Percentiles rank a stretch among this genome's conserved stretches.
Conservation (phyloP, 805 yeast species). For the Ogataea haglerorum region DNA sequence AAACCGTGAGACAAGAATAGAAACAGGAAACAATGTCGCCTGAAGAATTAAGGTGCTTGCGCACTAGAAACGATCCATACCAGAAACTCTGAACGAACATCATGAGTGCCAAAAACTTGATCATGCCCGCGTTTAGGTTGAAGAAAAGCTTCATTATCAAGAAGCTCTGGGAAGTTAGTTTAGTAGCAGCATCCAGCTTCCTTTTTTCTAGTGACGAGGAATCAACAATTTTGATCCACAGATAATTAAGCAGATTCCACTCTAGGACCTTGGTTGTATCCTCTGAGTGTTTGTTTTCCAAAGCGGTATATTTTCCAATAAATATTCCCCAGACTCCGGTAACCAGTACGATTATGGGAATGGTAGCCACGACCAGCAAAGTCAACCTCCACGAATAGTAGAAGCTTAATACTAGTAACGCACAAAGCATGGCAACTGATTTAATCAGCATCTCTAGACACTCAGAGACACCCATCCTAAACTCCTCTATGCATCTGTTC, state of each 20-base stretch:
- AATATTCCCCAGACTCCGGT: slow-evolving; percentile 50
- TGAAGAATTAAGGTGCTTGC: slow-evolving; percentile 44
- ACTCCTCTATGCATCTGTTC: slow-evolving; percentile 72
- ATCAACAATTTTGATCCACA: slow-evolving; percentile 58
- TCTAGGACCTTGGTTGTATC: slow-evolving; percentile 57
- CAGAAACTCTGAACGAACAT: slow-evolving; percentile 92
- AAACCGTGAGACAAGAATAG: slow-evolving; percentile 73
- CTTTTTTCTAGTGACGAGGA: slow-evolving; percentile 51
- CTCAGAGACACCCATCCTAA: slow-evolving; percentile 65
- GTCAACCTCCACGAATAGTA: slow-evolving; percentile 84
- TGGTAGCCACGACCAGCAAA: slow-evolving; percentile 64
- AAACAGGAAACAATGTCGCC: slow-evolving; percentile 79
- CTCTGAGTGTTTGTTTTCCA: slow-evolving; percentile 57
- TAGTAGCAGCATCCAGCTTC: slow-evolving; percentile 36
- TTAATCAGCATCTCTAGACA: slow-evolving; percentile 56
- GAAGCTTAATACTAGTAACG: slow-evolving; percentile 62
- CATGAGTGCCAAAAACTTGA: slow-evolving; percentile 56
- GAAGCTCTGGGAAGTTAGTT: slow-evolving; percentile 36
- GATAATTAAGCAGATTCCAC: slow-evolving; percentile 65
- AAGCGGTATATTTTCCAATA: slow-evolving; percentile 45
- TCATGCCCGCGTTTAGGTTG: slow-evolving; percentile 52
- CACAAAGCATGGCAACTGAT: slow-evolving; percentile 48
- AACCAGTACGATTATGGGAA: slow-evolving; percentile 60
- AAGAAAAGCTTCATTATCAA: slow-evolving; percentile 44
- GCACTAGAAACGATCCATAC: slow-evolving; percentile 76